Conservation (phyloP, 768 basidiomycete species). For the Trametopsis cervina region DNA sequence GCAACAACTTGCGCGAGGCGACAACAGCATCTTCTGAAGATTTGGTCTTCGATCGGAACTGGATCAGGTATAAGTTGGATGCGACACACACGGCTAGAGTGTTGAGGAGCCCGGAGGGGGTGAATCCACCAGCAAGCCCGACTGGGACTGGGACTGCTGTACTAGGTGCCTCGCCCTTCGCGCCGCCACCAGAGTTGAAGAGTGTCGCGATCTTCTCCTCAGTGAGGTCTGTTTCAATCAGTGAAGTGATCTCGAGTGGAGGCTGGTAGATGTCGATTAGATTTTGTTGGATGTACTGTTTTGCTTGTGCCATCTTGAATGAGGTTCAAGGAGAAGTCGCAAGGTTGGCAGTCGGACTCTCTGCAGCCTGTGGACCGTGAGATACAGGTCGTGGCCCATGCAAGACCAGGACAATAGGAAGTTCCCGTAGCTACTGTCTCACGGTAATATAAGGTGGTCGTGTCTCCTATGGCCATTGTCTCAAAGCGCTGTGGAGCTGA, state of each 20-base stretch:
- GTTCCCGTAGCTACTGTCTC: too few relatives aligned
- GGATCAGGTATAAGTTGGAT: conserved; percentile 17
- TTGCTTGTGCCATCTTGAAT: background rate
- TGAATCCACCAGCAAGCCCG: conserved; percentile 47
- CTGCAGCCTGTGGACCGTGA: too few relatives aligned
- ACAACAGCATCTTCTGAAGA: conserved; percentile 12
- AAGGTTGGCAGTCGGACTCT: background rate
- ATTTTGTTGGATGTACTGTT: conserved; percentile 15
- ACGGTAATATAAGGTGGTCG: too few relatives aligned
- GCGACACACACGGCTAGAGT: conserved; percentile 41
- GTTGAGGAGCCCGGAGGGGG: conserved; percentile 32
- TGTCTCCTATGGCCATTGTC: too few relatives aligned
- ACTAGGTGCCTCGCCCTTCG: background rate
- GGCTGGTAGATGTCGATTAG: conserved; percentile 21
- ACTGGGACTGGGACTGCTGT: conserved; percentile 22
- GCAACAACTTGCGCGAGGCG: conserved; percentile 23
- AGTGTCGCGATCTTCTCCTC: conserved; percentile 13
- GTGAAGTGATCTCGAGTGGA: conserved; percentile 14
- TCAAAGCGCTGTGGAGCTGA: too few relatives aligned
- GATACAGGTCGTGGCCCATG: too few relatives aligned
- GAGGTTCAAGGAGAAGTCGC: background rate
- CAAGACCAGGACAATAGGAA: too few relatives aligned
- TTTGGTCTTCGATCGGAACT: conserved; percentile 15
- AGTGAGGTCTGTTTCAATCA: conserved; percentile 18
- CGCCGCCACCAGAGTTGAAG: conserved; percentile 1